Evolutionary conservation across 164 flowering plant species (phyloP), one percentile per base, ranked within the genome.

Genomic region (Annona squamosa): DNA sequence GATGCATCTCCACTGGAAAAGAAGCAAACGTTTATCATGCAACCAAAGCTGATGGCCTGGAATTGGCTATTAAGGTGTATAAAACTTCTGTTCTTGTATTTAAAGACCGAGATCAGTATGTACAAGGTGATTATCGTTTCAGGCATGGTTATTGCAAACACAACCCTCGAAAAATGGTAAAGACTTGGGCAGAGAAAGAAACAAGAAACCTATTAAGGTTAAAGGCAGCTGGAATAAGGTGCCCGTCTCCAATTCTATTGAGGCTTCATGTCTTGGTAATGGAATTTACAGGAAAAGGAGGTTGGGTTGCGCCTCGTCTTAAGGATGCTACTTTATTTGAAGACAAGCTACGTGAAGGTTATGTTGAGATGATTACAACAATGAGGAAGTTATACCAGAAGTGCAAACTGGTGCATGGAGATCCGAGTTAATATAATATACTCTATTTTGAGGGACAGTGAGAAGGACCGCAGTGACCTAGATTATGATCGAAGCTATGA

Each of bases 161-260:
- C 82, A 96, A 96, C 79, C 98, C 99, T 2, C 81, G 99, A 76
- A 96, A 96, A 85, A 96, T 96, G 99, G 98, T 96, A 5, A 88
- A 92, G 81, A 91, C 97, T n/a, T 96, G 99, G 99, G 99, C 99
- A 67, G 99, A 96, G 82, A 96, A 96, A 75, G 99, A 96, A 86
- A 88, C 88, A 93, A 90, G 98, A 79, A 96, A 96, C 80, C 95
- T 96, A 69, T 70, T 86, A 85, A 93, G 99, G 88, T 67, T 93
- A 66, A 90, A 84, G 74, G 95, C 94, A 68, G 93, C 97, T 5
- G 99, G 98, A 81, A 90, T 93, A 57, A 86, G 95, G 81, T 96
- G 97, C 76, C 99, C 98, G 19, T 74, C 88, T 77, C 90, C 97
- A 45, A 12, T 76, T 72, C 89, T 86, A 47, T 79, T 96, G 85